phyloP scores from a whole-genome alignment of 495 filamentous ascomycete species.

The Oidiodendron maius region DNA sequence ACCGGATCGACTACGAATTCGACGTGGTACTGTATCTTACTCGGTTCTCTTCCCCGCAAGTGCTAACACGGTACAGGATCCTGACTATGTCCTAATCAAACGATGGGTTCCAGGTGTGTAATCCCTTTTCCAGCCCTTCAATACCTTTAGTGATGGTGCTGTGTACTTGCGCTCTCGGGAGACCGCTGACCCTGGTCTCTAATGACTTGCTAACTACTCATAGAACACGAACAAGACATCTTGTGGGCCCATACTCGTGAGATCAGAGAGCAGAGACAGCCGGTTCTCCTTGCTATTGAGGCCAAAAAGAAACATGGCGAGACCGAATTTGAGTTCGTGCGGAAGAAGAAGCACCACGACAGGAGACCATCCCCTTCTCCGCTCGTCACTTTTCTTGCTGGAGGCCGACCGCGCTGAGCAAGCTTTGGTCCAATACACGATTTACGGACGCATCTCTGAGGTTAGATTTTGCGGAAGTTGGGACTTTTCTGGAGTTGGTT shows the following conservation, averaged over 20 bases:
- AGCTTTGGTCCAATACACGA: no score
- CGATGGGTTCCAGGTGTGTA: constrained; percentile 49
- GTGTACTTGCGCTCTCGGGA: no score
- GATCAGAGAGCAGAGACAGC: constrained; percentile 41
- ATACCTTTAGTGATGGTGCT: no score
- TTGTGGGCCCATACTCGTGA: constrained; percentile 67
- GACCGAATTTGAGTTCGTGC: constrained; percentile 20
- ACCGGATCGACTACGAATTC: constrained; percentile 45
- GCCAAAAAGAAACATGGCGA: constrained; percentile 16
- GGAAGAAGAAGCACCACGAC: constrained; percentile 21
- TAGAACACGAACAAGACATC: constrained; percentile 61
- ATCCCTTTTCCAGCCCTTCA: neutral
- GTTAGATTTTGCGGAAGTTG: neutral
- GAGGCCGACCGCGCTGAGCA: constrained; percentile 17
- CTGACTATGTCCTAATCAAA: constrained; percentile 71
- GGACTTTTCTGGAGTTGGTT: neutral
- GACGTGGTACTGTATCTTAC: constrained; percentile 35
- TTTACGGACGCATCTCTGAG: neutral
- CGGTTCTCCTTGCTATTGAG: constrained; percentile 11
- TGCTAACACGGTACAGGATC: constrained; percentile 43
- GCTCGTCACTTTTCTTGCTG: constrained; percentile 22
- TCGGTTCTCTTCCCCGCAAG: neutral
- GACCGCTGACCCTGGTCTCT: no score
- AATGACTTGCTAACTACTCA: neutral
- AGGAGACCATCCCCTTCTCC: constrained; percentile 21